Base-by-base conservation (phyloP, 495 filamentous ascomycete species). In the Aspergillus sparsus region DNA sequence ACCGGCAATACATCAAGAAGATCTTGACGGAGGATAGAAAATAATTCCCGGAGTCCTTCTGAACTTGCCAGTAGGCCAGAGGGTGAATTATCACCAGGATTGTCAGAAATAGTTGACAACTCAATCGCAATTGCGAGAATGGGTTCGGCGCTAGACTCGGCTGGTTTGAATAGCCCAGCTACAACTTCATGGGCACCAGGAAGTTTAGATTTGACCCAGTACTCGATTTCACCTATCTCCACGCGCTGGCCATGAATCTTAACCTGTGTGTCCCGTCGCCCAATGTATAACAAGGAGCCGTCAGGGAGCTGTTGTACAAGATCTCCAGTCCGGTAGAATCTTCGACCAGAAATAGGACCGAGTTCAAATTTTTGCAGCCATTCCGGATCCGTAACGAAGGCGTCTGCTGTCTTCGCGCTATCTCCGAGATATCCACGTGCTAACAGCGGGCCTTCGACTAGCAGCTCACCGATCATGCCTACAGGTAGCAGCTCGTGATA, bases 211-310 rank as follows among this genome's bases (percentile, higher is more conserved):
- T 47, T 42, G n/a, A 62, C 35, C 31, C 54, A 35, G n/a, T 55
- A 53, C 34, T 64, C 62, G 7, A 66, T 54, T 34, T 64, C 57
- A 2, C 57, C 57, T 21, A 60, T 50, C 33, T 64, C 62, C n/a
- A 64, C 58, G 31, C 62, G 62, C 15, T 64, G 62, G 9, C 62
- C 62, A n/a, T 55, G 53, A 49, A 60, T 55, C 57, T 64, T 64
- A 16, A 60, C 57, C 33, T 63, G 61, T 1, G 49, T 60, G 35
- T 60, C 57, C 16, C 45, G 31, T 37, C 62, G 57, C n/a, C 62
- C 57, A 16, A 64, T 18, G 36, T 60, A 64, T 0, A 58, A 37
- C 3, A 64, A 35, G 0, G 52, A 52, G 5, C 57, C 62, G 18
- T 64, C 53, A 1, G 47, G 10, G 5, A 45, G 46, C 11, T 60